Evolutionary conservation across 2,329 filamentous ascomycete genomes (phyloP), one percentile per base, ranked within the genome.

Genomic region (Aspergillus versicolor): DNA sequence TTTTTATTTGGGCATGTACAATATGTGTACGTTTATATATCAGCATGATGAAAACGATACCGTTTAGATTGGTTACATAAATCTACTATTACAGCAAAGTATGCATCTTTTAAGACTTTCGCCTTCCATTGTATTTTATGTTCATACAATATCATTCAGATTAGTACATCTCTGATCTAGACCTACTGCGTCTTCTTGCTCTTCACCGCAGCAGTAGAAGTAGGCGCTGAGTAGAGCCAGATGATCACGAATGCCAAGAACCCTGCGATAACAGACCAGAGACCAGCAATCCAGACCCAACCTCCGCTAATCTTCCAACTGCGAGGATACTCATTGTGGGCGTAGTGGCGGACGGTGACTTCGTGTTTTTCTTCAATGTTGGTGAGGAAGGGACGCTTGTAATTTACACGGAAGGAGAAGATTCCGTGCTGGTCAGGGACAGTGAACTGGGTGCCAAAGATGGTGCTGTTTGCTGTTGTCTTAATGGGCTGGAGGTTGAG

Each of bases 381-480:
- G 68, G 87, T 94, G 65, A 96, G 78, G 81, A 97, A 96, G 1
- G 93, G 92, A 6, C 94, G 87, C 82, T 96, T 96, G 83, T 97
- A 97, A 82, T 97, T 96, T 75, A 97, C 84, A 72, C 88, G 86
- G 84, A 99, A 97, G 79, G 96, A 96, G 84, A 97, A 99, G 77
- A 99, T 97, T 72, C 94, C 94, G 79, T 99, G 94, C 77, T 99
- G 94, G 74, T 99, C 94, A 4, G 94, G 94, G 4, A 93, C 84
- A 62, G 82, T 89, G 77, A 99, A 97, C 22, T 84, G 82, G 45
- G 84, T 82, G 61, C 83, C 82, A 80, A 88, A 99, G 60, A 89
- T 82, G 49, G 90, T 88, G 62, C 87, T 86, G 67, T 90, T 87
- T 54, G 81, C 75, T 1, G 86, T 88, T 24, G 80, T 81, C 32